Evolutionary conservation across 2,329 filamentous ascomycete species (phyloP), one percentile per base, ranked within the genome.

Genomic region (Tolypocladium ophioglossoides): DNA sequence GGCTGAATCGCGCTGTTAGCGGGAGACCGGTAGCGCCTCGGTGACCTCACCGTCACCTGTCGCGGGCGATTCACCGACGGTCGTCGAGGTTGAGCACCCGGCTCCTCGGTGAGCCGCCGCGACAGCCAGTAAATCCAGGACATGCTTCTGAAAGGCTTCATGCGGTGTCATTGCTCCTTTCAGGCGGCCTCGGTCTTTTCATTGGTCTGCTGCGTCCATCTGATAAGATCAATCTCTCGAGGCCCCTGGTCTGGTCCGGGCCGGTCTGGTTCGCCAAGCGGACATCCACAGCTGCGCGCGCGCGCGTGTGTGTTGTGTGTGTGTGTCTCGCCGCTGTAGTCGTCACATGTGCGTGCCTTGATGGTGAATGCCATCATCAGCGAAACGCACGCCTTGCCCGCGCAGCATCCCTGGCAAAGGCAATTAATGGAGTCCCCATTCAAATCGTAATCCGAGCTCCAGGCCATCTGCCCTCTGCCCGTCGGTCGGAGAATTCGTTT

Each of bases 401-500:
- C 12, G 22, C 7, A 44, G 40, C 14, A 18, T 27, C 22, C n/a
- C n/a, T 7, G 22, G 40, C 22, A 24, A 27, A 16, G 22, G 32
- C 9, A 34, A 34, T 34, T 34, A 39, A n/a, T n/a, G n/a, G n/a
- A n/a, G n/a, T n/a, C n/a, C n/a, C n/a, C 18, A 20, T n/a, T n/a
- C n/a, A 18, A 20, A 22, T 38, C 16, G 14, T n/a, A 18, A 22
- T 22, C n/a, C 40, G 22, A 44, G 22, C 18, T 22, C 18, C 38
- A 20, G 10, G 38, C 39, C 39, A 41, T n/a, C n/a, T n/a, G n/a
- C n/a, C n/a, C n/a, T n/a, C n/a, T n/a, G 27, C 5, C 50, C 9
- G 24, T 20, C 35, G 46, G 52, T 41, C 46, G 47, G 52, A 50
- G 38, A 54, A 50, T 35, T 30, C 30, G 38, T 54, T 41, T 51